These are phyloP conservation scores for Calocybe indica DNA, from an alignment of 768 basidiomycete species.

Conservation along the genomic window DNA sequence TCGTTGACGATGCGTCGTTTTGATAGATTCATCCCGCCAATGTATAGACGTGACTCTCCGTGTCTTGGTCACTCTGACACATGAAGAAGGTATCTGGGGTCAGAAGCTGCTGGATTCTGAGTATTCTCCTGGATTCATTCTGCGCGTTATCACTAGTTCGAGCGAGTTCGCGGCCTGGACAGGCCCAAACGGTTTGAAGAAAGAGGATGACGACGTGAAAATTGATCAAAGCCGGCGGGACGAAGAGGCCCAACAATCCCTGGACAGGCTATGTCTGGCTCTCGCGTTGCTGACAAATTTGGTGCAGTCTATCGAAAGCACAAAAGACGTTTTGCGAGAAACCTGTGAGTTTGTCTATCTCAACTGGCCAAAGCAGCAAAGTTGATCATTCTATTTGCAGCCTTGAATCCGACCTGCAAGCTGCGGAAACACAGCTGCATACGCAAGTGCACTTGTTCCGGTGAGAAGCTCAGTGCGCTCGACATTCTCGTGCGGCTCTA, in stretches of 20 bases:
- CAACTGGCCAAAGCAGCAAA: not conserved
- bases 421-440: conserved; percentile 44
- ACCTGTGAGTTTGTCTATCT: conserved; percentile 35
- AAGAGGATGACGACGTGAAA: conserved; percentile 12
- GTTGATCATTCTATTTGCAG: conserved; percentile 23
- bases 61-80: conserved; percentile 67
- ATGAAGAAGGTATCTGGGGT: conserved; percentile 55
- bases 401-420: conserved; percentile 43
- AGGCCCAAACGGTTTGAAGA: not conserved
- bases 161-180: conserved; percentile 4
- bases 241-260: conserved; percentile 28
- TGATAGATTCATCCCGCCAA: conserved; percentile 24
- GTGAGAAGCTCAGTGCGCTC: conserved; percentile 30
- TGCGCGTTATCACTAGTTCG: conserved; percentile 34
- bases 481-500: conserved; percentile 49
- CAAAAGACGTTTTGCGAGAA: conserved; percentile 38
- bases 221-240: conserved; percentile 5
- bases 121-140: conserved; percentile 37
- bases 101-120: conserved; percentile 40
- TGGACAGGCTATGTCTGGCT: conserved; percentile 73
- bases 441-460: conserved; percentile 45
- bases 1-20: not conserved
- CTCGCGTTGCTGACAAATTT: conserved; percentile 75
- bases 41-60: conserved; percentile 57
- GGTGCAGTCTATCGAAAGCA: conserved; percentile 51